Percentiles rank a stretch among this genome's conserved stretches.
phyloP scores from a whole-genome alignment of 768 basidiomycete species.

The Fistulinella prunicolor region DNA sequence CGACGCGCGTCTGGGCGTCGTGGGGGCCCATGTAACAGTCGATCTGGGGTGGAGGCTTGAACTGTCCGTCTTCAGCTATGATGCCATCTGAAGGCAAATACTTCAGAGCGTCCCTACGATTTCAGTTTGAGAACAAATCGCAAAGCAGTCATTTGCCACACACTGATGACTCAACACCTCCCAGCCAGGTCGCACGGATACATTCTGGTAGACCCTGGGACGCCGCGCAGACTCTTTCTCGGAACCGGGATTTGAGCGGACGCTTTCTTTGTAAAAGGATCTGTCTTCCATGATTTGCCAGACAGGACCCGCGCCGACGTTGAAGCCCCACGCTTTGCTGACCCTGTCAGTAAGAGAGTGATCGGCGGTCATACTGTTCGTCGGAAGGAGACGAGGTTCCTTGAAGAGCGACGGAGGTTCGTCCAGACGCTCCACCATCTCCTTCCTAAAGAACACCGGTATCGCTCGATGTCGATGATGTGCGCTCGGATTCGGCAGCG shows the following conservation, averaged over 20 bases:
- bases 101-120: slow-evolving; percentile 47
- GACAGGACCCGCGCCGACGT: slow-evolving; percentile 70
- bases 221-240: slow-evolving; percentile 50
- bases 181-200: slow-evolving; percentile 46
- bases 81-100: slow-evolving; percentile 58
- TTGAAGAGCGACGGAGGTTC: slow-evolving; percentile 50
- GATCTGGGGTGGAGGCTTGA: slow-evolving; percentile 52
- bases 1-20: slow-evolving; percentile 45
- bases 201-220: slow-evolving; percentile 53
- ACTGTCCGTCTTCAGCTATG: slow-evolving; percentile 49
- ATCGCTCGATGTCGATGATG: slow-evolving; percentile 74
- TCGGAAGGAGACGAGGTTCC: slow-evolving; percentile 39
- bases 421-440: slow-evolving; percentile 56
- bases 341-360: slow-evolving; percentile 49
- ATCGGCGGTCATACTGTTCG: slow-evolving; percentile 55
- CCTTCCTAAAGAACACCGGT: slow-evolving; percentile 52
- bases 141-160: slow-evolving; percentile 28
- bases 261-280: slow-evolving; percentile 71
- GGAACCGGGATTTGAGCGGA: slow-evolving; percentile 20
- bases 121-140: slow-evolving; percentile 1
- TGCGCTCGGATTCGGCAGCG: slow-evolving; percentile 59
- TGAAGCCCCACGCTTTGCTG: slow-evolving; percentile 69
- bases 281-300: slow-evolving; percentile 81
- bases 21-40: slow-evolving; percentile 67
- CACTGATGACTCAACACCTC: slow-evolving; percentile 47